A percentile compares a stretch with the other conserved stretches of the same genome.
phyloP scores from a whole-genome alignment of 2,329 filamentous ascomycete genomes.

The Juglanconis oblonga region DNA sequence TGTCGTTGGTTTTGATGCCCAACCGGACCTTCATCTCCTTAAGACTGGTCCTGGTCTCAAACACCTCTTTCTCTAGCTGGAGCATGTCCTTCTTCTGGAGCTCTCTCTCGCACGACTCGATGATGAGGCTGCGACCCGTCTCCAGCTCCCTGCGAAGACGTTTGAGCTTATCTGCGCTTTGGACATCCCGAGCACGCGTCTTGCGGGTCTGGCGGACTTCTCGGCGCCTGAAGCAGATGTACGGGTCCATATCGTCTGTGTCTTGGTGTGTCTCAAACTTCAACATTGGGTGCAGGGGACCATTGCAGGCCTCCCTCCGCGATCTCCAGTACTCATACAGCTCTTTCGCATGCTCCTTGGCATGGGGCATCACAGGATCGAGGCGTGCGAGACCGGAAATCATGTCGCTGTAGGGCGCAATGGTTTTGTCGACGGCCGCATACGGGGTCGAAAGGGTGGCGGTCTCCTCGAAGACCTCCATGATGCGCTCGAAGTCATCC shows the following conservation, averaged over 20 bases:
- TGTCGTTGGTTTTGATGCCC: conserved; percentile 87
- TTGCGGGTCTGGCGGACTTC: conserved; percentile 94
- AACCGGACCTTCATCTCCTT: conserved; percentile 87
- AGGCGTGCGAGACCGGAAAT: conserved; percentile 61
- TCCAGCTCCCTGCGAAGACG: conserved; percentile 88
- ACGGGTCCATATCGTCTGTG: conserved; percentile 92
- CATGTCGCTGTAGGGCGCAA: conserved; percentile 75
- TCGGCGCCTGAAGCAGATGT: conserved; percentile 94
- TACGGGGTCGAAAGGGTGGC: conserved; percentile 81
- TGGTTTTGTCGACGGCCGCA: conserved; percentile 83
- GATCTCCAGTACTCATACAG: conserved; percentile 90
- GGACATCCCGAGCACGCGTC: conserved; percentile 88
- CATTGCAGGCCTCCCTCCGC: conserved; percentile 66
- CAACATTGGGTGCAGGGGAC: conserved; percentile 70
- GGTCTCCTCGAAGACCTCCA: conserved; percentile 92
- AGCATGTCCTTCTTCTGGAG: conserved; percentile 74
- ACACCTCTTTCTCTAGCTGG: conserved; percentile 71
- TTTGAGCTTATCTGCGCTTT: conserved; percentile 92
- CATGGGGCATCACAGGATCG: conserved; percentile 49
- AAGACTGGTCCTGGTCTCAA: conserved; percentile 76
- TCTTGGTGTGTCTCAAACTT: conserved; percentile 95
- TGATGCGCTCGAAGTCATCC: conserved; percentile 88
- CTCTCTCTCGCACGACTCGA: conserved; percentile 77
- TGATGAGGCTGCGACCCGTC: conserved; percentile 77
- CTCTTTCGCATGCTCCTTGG: conserved; percentile 59